Percentiles rank a stretch among this genome's conserved stretches.
Evolutionary conservation across 805 yeast genomes (phyloP).

Genomic region (Ogataea salicorniae): DNA sequence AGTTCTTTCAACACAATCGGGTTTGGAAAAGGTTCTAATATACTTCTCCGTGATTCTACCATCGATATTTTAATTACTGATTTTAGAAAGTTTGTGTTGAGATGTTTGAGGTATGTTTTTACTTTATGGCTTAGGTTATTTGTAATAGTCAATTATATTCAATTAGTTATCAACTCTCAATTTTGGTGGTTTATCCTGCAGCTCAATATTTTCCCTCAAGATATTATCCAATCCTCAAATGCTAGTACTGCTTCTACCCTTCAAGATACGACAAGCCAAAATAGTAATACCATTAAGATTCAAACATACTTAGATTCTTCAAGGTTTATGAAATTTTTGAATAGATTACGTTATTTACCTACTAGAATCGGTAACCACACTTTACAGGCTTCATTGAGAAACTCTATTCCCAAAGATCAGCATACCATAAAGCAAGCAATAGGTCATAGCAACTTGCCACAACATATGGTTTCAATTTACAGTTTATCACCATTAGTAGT

Average conservation of each 20-base stretch:
- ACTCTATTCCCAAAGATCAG: conserved; percentile 19
- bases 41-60: background rate
- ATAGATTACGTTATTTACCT: conserved; percentile 7
- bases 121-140: background rate
- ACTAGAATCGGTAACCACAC: conserved; percentile 11
- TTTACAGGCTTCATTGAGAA: conserved; percentile 14
- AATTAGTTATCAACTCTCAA: background rate
- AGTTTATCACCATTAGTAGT: conserved; percentile 26
- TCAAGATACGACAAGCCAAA: no score
- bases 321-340: background rate
- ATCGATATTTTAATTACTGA: background rate
- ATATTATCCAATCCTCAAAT: background rate
- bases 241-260: no score
- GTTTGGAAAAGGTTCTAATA: background rate
- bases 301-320: no score
- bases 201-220: conserved; percentile 1
- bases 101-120: background rate
- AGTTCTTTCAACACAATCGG: background rate
- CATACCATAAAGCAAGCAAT: conserved; percentile 10
- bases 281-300: no score
- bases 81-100: background rate
- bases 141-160: background rate
- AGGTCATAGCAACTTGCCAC: conserved; percentile 25
- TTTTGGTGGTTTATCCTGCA: conserved; percentile 19
- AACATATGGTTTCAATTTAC: conserved; percentile 30